Evolutionary conservation across 2,329 filamentous ascomycete species (phyloP), one percentile per base, ranked within the genome.

Genomic region (Xylariaceae sp.): DNA sequence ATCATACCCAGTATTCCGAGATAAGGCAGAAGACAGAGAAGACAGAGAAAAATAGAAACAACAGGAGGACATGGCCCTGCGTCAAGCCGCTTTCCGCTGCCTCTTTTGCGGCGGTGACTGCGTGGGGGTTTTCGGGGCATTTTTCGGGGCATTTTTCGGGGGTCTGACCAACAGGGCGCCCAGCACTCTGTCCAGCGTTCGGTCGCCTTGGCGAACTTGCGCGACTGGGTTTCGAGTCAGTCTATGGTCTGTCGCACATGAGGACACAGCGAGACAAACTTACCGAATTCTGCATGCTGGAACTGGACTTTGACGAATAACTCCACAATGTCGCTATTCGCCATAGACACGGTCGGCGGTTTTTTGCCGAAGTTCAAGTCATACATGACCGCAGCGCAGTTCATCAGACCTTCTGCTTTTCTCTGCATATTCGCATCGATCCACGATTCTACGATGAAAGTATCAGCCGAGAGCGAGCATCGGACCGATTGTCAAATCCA

Each of bases 381-480:
- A 34, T 54, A 59, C 45, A 59, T 56, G 9, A 60, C 51, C 13
- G 56, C 49, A 12, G 59, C 39, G 15, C 52, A 50, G 29, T 49
- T 54, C 40, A 60, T 54, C 21, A 59, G 35, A 13, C 6, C 5
- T 18, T 42, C 44, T 14, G 38, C 33, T 40, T 27, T 47, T 28
- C 46, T 30, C 35, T 43, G 31, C 33, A 47, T 29, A 45, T 48
- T 31, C 34, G 17, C 29, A n/a, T 34, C 33, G 7, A 40, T 13
- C 38, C 38, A 31, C 11, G 31, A 17, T 37, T 43, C 46, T 48
- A 29, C 5, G 38, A n/a, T 11, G 26, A 29, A 33, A 45, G 23
- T 24, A 43, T 54, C 33, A 56, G 50, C 37, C 12, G 31, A 11
- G n/a, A 15, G n/a, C 21, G 23, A 15, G n/a, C 21, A 19, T 17